A percentile compares a stretch with the other conserved stretches of the same genome.
These are phyloP conservation scores for Penicillium verrucosum DNA, from an alignment of 2,329 filamentous ascomycete species.

Conservation along the genomic window DNA sequence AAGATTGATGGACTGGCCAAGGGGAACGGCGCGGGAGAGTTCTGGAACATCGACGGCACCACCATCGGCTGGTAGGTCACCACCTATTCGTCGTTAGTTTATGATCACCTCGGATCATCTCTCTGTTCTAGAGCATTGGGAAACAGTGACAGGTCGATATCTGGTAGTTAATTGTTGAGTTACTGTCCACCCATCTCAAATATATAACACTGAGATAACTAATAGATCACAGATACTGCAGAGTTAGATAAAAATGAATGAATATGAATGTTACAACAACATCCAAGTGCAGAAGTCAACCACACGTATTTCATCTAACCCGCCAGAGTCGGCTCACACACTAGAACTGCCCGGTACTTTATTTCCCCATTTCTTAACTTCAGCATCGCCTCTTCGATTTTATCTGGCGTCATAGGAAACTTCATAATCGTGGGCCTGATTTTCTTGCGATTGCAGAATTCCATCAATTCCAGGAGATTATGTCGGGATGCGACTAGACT, in stretches of 20 bases:
- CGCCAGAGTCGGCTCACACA: not conserved
- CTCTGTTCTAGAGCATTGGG: too few relatives aligned
- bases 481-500: not conserved
- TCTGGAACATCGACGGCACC: not conserved
- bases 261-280: not conserved
- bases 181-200: not conserved
- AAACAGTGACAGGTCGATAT: too few relatives aligned
- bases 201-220: not conserved
- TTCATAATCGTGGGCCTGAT: not conserved
- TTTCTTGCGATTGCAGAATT: not conserved
- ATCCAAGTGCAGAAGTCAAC: not conserved
- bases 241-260: not conserved
- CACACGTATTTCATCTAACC: too few relatives aligned
- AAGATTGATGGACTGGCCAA: not conserved
- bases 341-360: not conserved
- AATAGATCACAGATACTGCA: not conserved
- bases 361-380: not conserved
- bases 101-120: too few relatives aligned
- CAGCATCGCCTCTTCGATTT: not conserved
- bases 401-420: not conserved
- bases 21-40: not conserved
- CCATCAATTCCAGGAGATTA: not conserved
- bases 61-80: not conserved
- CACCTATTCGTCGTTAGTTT: not conserved
- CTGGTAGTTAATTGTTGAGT: too few relatives aligned